Conservation (phyloP, 345 rosid species). For the Populus deltoides region DNA sequence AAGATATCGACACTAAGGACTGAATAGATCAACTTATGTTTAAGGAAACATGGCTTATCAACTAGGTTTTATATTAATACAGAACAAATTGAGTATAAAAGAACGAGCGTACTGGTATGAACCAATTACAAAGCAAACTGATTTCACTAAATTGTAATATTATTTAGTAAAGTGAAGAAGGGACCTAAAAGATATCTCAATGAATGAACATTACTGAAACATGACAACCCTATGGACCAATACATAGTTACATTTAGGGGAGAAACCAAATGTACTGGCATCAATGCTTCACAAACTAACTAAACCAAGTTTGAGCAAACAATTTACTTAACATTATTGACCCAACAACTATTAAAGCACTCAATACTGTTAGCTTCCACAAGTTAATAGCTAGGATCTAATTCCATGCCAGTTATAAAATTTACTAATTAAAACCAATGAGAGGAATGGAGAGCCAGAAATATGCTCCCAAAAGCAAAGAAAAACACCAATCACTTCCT, state of each 20-base stretch:
- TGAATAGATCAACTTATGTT: neutral
- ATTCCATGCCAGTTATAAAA: neutral
- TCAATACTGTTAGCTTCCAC: neutral
- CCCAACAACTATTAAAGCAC: neutral
- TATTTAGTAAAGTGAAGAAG: neutral
- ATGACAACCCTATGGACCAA: neutral
- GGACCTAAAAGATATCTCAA: neutral
- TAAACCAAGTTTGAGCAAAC: neutral
- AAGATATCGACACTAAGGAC: neutral
- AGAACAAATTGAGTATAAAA: neutral
- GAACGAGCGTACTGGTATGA: neutral
- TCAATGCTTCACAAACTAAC: neutral
- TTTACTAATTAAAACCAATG: neutral
- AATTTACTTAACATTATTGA: neutral
- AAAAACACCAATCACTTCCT: neutral
- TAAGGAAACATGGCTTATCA: neutral
- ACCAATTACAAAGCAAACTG: neutral
- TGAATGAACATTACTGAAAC: neutral
- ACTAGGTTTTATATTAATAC: neutral
- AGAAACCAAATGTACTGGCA: neutral
- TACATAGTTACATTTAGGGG: neutral
- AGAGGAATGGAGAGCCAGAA: neutral
- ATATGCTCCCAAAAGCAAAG: neutral
- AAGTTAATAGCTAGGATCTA: neutral
- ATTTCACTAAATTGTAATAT: neutral